Percentiles rank a stretch among this genome's conserved stretches.
These are phyloP conservation scores for Thelephora aurantiotincta DNA, from an alignment of 768 basidiomycete species.

Conservation along the genomic window DNA sequence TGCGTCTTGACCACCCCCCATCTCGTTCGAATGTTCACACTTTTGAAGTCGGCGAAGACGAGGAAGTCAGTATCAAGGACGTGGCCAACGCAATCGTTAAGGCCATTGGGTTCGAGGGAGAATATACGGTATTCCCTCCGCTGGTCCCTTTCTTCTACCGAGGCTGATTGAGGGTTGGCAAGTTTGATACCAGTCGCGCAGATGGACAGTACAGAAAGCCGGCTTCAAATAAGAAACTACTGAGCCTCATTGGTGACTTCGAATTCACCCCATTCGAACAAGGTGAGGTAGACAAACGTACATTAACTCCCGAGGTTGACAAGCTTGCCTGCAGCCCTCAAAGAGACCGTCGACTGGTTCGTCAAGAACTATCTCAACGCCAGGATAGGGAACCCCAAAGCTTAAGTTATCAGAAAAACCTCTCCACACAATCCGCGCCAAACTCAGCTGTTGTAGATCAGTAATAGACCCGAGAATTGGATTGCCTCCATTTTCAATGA, in stretches of 20 bases:
- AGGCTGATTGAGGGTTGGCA: constrained; percentile 1
- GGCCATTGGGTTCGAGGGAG: constrained; percentile 64
- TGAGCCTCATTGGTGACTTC: constrained; percentile 66
- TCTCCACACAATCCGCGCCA: too few species aligned
- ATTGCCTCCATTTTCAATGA: too few species aligned
- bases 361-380: constrained; percentile 65
- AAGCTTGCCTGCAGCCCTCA: constrained; percentile 39
- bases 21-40: not conserved
- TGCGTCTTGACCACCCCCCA: constrained; percentile 16
- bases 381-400: constrained; percentile 32
- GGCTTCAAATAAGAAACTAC: constrained; percentile 81
- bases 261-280: constrained; percentile 84
- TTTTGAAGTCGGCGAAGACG: constrained; percentile 68
- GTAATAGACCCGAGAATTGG: too few species aligned
- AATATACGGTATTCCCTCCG: constrained; percentile 65
- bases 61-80: constrained; percentile 87
- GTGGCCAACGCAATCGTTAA: constrained; percentile 87
- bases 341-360: constrained; percentile 79
- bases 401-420: not conserved
- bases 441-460: too few species aligned
- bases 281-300: constrained; percentile 27
- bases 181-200: constrained; percentile 77
- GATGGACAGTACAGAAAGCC: constrained; percentile 97
- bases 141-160: not conserved
- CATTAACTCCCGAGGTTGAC: constrained; percentile 1